Conservation (phyloP, 768 basidiomycete species). For the Tylopilus intermedius region DNA sequence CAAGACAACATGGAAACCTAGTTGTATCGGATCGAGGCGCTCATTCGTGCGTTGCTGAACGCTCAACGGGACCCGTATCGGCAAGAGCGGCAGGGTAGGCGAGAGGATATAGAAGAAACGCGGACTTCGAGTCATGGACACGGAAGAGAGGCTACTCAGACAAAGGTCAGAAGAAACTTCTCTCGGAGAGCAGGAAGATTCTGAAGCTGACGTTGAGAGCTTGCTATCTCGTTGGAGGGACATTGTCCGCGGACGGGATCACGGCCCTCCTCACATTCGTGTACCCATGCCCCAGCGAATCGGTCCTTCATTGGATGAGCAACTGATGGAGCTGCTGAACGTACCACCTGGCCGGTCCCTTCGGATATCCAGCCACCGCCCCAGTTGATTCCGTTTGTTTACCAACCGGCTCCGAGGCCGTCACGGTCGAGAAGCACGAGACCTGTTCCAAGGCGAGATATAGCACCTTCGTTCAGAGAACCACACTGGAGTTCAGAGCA, state of each 20-base stretch:
- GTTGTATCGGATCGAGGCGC: constrained; percentile 21
- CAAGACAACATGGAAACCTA: constrained; percentile 38
- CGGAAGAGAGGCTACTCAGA: constrained; percentile 13
- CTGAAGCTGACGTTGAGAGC: constrained; percentile 24
- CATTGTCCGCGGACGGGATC: constrained; percentile 24
- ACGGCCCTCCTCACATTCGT: constrained; percentile 36
- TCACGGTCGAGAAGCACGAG: constrained; percentile 40
- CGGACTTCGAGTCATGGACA: constrained; percentile 17
- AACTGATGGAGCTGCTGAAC: no score
- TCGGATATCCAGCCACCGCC: no score
- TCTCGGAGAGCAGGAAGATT: constrained; percentile 30
- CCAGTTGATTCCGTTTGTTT: no score
- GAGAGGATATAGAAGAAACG: constrained; percentile 6
- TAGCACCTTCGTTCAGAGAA: constrained; percentile 28
- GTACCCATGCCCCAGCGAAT: constrained; percentile 38
- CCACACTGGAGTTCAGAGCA: constrained; percentile 21
- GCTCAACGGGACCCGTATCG: constrained; percentile 3
- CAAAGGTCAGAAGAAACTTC: constrained; percentile 21
- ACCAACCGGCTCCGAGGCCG: no score
- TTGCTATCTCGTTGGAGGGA: constrained; percentile 26
- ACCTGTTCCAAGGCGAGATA: constrained; percentile 27
- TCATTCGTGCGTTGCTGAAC: constrained; percentile 15
- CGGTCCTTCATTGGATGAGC: constrained; percentile 52
- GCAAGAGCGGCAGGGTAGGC: not conserved
- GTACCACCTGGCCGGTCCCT: no score